Percentiles rank a stretch among this genome's conserved stretches.
phyloP scores from a whole-genome alignment of 176 grass and related monocot genomes.

The Paspalum notatum region DNA sequence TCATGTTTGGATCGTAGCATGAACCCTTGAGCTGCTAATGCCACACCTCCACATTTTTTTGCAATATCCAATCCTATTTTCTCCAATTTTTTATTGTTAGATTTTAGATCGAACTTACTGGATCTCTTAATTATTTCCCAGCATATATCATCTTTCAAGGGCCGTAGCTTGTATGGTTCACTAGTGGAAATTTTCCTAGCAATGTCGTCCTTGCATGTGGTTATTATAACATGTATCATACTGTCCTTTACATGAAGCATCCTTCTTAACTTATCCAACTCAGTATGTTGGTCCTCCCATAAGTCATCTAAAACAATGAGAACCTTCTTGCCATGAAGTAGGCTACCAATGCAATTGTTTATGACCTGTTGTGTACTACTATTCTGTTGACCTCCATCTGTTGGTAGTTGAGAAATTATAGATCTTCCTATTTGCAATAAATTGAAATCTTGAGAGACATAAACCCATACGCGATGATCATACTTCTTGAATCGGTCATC shows the following conservation, averaged over 20 bases:
- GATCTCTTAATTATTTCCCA: conserved; percentile 16
- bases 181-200: not conserved
- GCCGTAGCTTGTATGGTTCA: not conserved
- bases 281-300: not conserved
- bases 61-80: conserved; percentile 2
- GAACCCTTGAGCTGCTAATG: conserved; percentile 20
- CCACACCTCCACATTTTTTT: conserved; percentile 26
- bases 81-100: not conserved
- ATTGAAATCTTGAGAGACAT: not conserved
- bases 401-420: not conserved
- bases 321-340: not conserved
- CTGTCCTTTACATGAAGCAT: not conserved
- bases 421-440: conserved; percentile 4
- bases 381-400: not conserved
- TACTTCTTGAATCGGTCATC: not conserved
- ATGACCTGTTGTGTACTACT: not conserved
- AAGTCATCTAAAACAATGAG: conserved; percentile 1
- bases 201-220: not conserved
- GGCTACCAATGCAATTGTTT: not conserved
- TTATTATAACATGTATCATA: not conserved
- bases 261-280: not conserved
- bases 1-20: not conserved
- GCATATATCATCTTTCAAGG: not conserved
- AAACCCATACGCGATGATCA: not conserved
- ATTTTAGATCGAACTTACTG: not conserved